These are phyloP conservation scores for Trichoderma sp. DNA, from an alignment of 2,329 filamentous ascomycete genomes.

Conservation along the genomic window DNA sequence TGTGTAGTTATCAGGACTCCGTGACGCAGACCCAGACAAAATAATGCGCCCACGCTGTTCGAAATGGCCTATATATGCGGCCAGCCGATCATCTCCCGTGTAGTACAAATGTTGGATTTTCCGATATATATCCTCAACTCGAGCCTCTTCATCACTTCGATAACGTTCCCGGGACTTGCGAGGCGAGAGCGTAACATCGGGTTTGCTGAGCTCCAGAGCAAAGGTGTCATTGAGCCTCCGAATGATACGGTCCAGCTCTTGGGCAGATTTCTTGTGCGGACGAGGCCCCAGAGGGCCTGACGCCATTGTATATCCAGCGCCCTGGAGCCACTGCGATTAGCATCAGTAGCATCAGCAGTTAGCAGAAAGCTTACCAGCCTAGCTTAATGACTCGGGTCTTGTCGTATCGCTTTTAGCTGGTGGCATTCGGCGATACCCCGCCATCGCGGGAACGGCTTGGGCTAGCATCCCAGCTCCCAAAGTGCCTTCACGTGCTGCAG, in stretches of 20 bases:
- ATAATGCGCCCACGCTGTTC: slow-evolving; percentile 20
- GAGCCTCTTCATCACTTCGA: slow-evolving; percentile 31
- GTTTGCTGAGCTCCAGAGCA: slow-evolving; percentile 31
- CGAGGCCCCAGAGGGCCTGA: background rate
- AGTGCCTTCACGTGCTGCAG: background rate
- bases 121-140: slow-evolving; percentile 31
- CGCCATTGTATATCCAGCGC: slow-evolving; percentile 4
- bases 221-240: slow-evolving; percentile 34
- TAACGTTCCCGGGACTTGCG: slow-evolving; percentile 29
- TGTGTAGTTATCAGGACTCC: background rate
- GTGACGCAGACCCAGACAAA: background rate
- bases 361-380: background rate
- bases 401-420: background rate
- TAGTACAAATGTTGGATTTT: slow-evolving; percentile 31
- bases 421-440: background rate
- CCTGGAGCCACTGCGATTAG: background rate
- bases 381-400: background rate
- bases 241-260: slow-evolving; percentile 31
- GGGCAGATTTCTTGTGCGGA: background rate
- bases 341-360: background rate
- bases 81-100: slow-evolving; percentile 27
- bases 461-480: background rate
- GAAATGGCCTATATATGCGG: slow-evolving; percentile 32
- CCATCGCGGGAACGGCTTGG: slow-evolving; percentile 12
- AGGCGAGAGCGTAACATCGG: slow-evolving; percentile 33